A percentile compares a stretch with the other conserved stretches of the same genome.
Conservation (phyloP, 345 rosid genomes). For the Ceriops decandra region DNA sequence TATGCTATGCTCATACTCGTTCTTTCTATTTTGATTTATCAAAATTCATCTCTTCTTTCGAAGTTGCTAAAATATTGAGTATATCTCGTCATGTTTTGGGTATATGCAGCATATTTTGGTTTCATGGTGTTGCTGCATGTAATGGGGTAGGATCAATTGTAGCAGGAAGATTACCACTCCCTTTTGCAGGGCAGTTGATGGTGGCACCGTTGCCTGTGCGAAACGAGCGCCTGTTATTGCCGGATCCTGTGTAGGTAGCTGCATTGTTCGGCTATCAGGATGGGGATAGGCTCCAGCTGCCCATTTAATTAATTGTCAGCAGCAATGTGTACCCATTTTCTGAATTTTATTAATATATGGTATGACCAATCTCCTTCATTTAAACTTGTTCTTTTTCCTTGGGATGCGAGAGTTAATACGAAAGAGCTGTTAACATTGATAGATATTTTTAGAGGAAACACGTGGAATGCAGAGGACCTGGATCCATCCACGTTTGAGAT, state of each 20-base stretch:
- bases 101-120: too few relatives aligned
- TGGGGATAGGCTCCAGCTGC: slow-evolving; percentile 57
- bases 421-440: slow-evolving; percentile 23
- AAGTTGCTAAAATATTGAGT: too few relatives aligned
- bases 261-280: slow-evolving; percentile 70
- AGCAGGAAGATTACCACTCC: slow-evolving; percentile 1
- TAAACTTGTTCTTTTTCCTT: slow-evolving; percentile 16
- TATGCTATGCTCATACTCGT: too few relatives aligned
- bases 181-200: slow-evolving; percentile 72
- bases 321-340: background rate
- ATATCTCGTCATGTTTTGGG: too few relatives aligned
- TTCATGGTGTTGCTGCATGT: background rate
- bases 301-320: slow-evolving; percentile 15
- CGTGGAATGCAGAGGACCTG: slow-evolving; percentile 58
- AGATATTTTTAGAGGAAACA: slow-evolving; percentile 74
- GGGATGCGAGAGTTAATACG: slow-evolving; percentile 14
- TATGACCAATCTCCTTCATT: background rate
- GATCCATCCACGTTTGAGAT: slow-evolving; percentile 80
- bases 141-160: background rate
- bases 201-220: slow-evolving; percentile 72
- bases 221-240: slow-evolving; percentile 55
- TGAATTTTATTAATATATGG: background rate
- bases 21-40: too few relatives aligned
- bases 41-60: too few relatives aligned
- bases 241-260: slow-evolving; percentile 66